Evolutionary conservation across 257 asterid species (phyloP).

Genomic region (Mitragyna speciosa): DNA sequence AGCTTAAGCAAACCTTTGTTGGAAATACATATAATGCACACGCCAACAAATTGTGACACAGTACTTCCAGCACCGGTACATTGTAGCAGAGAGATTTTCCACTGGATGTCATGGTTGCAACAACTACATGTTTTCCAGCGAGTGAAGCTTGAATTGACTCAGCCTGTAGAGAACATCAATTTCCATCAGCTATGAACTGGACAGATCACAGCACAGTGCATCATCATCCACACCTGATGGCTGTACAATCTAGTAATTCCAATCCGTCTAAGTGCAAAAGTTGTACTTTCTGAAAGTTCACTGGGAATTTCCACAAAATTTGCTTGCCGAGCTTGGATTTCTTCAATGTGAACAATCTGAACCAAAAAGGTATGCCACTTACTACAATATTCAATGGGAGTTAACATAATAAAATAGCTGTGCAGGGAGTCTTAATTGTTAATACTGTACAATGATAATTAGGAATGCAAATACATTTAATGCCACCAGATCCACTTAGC

Average conservation of each 20-base stretch:
- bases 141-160: slow-evolving; percentile 85
- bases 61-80: slow-evolving; percentile 82
- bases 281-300: slow-evolving; percentile 62
- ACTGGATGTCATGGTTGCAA: slow-evolving; percentile 97
- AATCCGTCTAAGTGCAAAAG: slow-evolving; percentile 56
- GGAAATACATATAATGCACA: slow-evolving; percentile 95
- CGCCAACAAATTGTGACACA: slow-evolving; percentile 58
- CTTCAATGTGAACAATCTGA: slow-evolving; percentile 87
- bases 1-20: slow-evolving; percentile 57
- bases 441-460: background rate
- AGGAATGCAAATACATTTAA: background rate
- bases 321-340: slow-evolving; percentile 63
- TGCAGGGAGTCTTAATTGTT: background rate
- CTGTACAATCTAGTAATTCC: slow-evolving; percentile 79
- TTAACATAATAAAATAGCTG: background rate
- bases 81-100: slow-evolving; percentile 99
- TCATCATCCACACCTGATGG: slow-evolving; percentile 67
- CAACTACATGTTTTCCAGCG: slow-evolving; percentile 82
- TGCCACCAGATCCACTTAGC: background rate
- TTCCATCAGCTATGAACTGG: slow-evolving; percentile 11
- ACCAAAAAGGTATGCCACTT: slow-evolving; percentile 28
- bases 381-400: slow-evolving; percentile 8
- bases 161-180: slow-evolving; percentile 44
- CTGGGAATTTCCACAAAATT: slow-evolving; percentile 69
- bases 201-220: slow-evolving; percentile 9